phyloP scores from a whole-genome alignment of 306 rosid genomes.

The Prosopis cineraria region DNA sequence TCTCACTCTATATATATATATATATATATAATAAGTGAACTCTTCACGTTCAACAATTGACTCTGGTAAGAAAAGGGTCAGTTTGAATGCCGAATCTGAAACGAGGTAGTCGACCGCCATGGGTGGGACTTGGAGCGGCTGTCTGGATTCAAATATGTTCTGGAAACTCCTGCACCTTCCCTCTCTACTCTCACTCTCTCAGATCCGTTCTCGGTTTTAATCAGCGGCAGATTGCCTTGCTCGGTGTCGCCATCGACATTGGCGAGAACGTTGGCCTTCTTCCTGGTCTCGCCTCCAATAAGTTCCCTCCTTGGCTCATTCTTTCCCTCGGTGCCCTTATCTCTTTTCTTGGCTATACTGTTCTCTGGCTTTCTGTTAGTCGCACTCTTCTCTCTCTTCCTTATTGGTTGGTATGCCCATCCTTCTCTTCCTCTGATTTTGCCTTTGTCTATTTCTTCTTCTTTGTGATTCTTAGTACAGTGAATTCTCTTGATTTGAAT shows the following conservation, averaged over 20 bases:
- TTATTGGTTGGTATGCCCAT: conserved; percentile 55
- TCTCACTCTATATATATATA: no score
- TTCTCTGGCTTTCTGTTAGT: conserved; percentile 62
- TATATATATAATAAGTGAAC: background rate
- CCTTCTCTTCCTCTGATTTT: background rate
- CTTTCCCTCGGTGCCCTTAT: conserved; percentile 58
- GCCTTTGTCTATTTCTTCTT: background rate
- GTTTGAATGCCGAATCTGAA: conserved; percentile 49
- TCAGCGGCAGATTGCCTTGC: conserved; percentile 67
- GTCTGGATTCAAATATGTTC: conserved; percentile 77
- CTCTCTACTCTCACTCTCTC: conserved; percentile 72
- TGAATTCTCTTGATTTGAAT: background rate
- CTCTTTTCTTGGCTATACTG: conserved; percentile 67
- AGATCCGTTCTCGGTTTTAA: conserved; percentile 72
- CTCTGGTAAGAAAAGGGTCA: no score
- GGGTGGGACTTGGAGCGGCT: conserved; percentile 85
- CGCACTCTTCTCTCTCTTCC: conserved; percentile 51
- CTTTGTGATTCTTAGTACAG: background rate
- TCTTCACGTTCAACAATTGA: background rate
- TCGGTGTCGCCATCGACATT: conserved; percentile 80
- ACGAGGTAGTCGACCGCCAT: conserved; percentile 75
- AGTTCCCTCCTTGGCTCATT: conserved; percentile 74
- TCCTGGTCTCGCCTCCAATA: conserved; percentile 75
- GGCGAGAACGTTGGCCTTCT: conserved; percentile 83
- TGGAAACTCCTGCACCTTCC: conserved; percentile 61